Evolutionary conservation across 768 basidiomycete genomes (phyloP).

Genomic region (Gymnopilus junonius): DNA sequence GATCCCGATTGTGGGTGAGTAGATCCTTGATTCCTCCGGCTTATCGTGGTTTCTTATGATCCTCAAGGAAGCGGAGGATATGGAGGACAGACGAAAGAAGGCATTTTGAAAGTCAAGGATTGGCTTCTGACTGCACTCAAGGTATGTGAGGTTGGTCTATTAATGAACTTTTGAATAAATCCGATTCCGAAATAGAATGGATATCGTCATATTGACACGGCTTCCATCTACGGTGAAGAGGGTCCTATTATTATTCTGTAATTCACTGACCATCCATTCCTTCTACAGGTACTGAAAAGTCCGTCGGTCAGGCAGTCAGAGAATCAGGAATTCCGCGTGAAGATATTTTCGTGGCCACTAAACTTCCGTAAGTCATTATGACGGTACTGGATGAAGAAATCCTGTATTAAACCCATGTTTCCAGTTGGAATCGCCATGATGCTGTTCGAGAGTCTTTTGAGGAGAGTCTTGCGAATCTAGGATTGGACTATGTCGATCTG

Average conservation of each 20-base stretch:
- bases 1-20: slow-evolving; percentile 40
- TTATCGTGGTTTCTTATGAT: no score
- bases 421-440: slow-evolving; percentile 42
- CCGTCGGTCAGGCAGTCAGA: slow-evolving; percentile 48
- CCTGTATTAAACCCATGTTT: background rate
- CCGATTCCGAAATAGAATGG: slow-evolving; percentile 32
- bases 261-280: no score
- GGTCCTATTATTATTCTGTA: background rate
- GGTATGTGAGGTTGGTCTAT: slow-evolving; percentile 30
- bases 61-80: slow-evolving; percentile 43
- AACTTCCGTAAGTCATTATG: slow-evolving; percentile 39
- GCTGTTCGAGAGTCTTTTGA: slow-evolving; percentile 45
- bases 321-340: slow-evolving; percentile 52
- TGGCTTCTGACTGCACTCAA: slow-evolving; percentile 47
- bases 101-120: slow-evolving; percentile 38
- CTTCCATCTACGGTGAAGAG: slow-evolving; percentile 32
- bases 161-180: background rate
- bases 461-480: slow-evolving; percentile 42
- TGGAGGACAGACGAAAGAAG: slow-evolving; percentile 30
- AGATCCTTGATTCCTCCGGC: background rate
- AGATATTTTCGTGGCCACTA: slow-evolving; percentile 54
- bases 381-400: no score
- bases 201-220: slow-evolving; percentile 48
- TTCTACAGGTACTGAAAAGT: slow-evolving; percentile 42
- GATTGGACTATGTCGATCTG: slow-evolving; percentile 53